phyloP scores from a whole-genome alignment of 2,329 filamentous ascomycete species.

The Huntiella bhutanensis region DNA sequence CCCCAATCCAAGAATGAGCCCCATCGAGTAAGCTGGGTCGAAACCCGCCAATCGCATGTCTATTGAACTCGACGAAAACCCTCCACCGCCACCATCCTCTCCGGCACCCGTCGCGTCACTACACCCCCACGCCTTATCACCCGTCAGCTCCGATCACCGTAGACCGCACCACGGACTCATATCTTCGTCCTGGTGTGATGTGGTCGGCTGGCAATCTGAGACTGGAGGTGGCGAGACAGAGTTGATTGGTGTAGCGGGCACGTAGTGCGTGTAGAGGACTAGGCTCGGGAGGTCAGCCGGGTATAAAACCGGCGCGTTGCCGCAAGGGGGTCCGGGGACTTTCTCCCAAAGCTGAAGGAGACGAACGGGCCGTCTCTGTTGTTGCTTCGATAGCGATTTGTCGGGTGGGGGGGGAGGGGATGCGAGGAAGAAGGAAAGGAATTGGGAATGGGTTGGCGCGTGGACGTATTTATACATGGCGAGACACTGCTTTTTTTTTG shows the following conservation, averaged over 20 bases:
- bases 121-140: background rate
- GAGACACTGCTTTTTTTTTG: background rate
- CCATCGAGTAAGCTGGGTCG: slow-evolving; percentile 74
- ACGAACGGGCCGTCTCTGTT: slow-evolving; percentile 44
- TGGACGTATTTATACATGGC: background rate
- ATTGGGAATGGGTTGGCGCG: slow-evolving; percentile 10
- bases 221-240: too few relatives aligned
- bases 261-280: slow-evolving; percentile 11
- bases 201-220: too few relatives aligned
- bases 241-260: slow-evolving; percentile 2
- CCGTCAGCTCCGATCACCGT: background rate
- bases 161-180: slow-evolving; percentile 47
- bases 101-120: slow-evolving; percentile 5
- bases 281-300: slow-evolving; percentile 24
- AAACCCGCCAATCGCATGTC: slow-evolving; percentile 84
- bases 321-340: slow-evolving; percentile 72
- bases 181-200: slow-evolving; percentile 49
- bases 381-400: slow-evolving; percentile 99
- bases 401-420: slow-evolving; percentile 70
- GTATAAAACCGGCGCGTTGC: slow-evolving; percentile 22
- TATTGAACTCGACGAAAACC: slow-evolving; percentile 82
- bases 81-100: slow-evolving; percentile 16
- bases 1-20: slow-evolving; percentile 99
- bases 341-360: slow-evolving; percentile 82
- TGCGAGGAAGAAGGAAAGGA: slow-evolving; percentile 15